These are phyloP conservation scores for Penicillium rolfsii DNA, from an alignment of 2,329 filamentous ascomycete species.

Conservation along the genomic window DNA sequence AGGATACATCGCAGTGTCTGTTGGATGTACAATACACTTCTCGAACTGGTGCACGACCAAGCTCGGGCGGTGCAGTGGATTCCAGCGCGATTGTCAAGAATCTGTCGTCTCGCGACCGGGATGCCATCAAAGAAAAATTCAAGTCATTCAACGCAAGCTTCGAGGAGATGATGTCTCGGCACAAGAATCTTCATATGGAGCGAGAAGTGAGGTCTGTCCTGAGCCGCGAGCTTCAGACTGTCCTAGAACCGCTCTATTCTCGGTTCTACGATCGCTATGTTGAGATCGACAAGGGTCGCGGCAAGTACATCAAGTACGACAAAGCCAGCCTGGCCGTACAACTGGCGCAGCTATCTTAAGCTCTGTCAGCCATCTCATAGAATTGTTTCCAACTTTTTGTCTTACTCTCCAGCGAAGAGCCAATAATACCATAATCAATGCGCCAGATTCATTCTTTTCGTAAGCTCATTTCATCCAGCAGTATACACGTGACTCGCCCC, in stretches of 20 bases:
- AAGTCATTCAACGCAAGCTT: conserved; percentile 87
- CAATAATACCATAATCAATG: conserved; percentile 15
- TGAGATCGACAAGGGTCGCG: conserved; percentile 95
- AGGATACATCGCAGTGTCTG: conserved; percentile 80
- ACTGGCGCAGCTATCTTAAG: conserved; percentile 45
- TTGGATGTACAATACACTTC: conserved; percentile 93
- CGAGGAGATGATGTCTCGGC: conserved; percentile 80
- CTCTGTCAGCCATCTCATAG: not conserved
- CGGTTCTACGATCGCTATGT: conserved; percentile 97
- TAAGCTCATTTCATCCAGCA: not conserved
- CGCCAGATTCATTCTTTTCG: not conserved
- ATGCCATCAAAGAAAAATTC: conserved; percentile 96
- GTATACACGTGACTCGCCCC: conserved; percentile 17
- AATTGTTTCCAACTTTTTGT: not conserved
- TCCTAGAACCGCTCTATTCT: conserved; percentile 91
- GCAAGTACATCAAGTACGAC: conserved; percentile 98
- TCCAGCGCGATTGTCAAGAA: conserved; percentile 82
- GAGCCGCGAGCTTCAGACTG: conserved; percentile 80
- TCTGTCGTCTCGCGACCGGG: conserved; percentile 86
- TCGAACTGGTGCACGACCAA: conserved; percentile 67
- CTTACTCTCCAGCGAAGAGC: not conserved
- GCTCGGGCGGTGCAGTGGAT: conserved; percentile 68
- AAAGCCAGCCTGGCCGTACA: conserved; percentile 74
- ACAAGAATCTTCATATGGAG: conserved; percentile 88
- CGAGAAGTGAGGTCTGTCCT: conserved; percentile 81